Evolutionary conservation across 345 rosid species (phyloP), one percentile per base, ranked within the genome.

Genomic region (Gossypium turneri): DNA sequence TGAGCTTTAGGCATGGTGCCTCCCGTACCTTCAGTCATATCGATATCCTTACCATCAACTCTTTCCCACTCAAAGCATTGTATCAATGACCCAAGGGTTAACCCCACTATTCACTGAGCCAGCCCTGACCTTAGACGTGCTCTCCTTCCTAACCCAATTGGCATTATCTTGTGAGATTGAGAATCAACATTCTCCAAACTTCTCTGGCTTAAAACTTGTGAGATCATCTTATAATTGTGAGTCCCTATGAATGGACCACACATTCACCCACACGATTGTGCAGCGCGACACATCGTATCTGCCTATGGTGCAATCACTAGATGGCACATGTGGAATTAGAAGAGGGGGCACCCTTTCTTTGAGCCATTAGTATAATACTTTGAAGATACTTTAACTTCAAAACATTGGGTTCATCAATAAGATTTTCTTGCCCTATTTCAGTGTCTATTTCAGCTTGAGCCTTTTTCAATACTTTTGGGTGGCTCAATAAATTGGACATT

Each of bases 1-100:
- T 38, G 74, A 34, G 63, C 74, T 53, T 71, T 71, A 19, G 64
- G 52, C 74, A 71, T 55, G 74, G 63, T 56, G 11, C 12, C 12
- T 3, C 73, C 62, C 0, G 0, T 48, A 2, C 73, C 62, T 34
- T 70, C 50, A 16, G 6, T 38, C 74, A 55, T 71, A 27, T 71
- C 63, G 38, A 38, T 10, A 34, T 55, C 25, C 15, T 34, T 60
- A 15, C 19, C 64, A 55, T 60, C 20, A 38, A 71, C 51, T 17
- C 62, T 71, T 7, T 38, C n/a, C 6, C n/a, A 50, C 7, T 51
- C 55, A 51, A 51, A 15, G 55, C n/a, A 51, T 51, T 51, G n/a
- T 10, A 47, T 47, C 13, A 47, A 11, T 47, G 51, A 47, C 13
- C 51, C 51, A 9, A 47, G 13, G 13, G 51, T 47, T 47, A 47